phyloP scores from a whole-genome alignment of 2,329 filamentous ascomycete genomes.

The Hypoxylon sp. region DNA sequence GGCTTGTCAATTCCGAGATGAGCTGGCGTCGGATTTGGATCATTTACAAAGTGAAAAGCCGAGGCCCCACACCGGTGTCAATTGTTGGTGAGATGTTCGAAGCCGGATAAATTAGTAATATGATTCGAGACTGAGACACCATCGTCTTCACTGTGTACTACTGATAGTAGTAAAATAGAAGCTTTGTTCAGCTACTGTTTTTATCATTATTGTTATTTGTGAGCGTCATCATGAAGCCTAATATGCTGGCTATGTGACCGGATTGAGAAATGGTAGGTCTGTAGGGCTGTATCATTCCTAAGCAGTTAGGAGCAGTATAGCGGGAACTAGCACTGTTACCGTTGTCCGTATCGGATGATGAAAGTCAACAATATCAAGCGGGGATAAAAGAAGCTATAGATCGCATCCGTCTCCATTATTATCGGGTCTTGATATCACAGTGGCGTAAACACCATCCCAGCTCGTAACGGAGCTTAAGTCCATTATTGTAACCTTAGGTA shows the following conservation, averaged over 20 bases:
- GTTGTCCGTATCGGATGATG: neutral
- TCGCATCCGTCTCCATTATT: neutral
- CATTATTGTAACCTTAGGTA: neutral
- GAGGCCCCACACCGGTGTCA: constrained; percentile 4
- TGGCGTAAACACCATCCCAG: constrained; percentile 13
- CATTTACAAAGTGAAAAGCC: constrained; percentile 6
- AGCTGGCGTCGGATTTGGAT: constrained; percentile 23
- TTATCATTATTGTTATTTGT: neutral
- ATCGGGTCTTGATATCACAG: constrained; percentile 25
- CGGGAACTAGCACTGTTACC: no score
- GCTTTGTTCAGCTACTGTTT: neutral
- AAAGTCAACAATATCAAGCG: neutral
- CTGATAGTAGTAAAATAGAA: neutral
- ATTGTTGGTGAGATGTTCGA: neutral
- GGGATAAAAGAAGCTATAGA: neutral
- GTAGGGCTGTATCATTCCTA: neutral
- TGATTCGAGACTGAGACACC: neutral
- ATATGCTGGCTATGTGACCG: neutral
- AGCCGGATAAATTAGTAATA: neutral
- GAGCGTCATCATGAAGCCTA: neutral
- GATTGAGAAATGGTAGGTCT: neutral
- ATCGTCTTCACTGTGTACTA: neutral
- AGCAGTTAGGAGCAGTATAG: neutral
- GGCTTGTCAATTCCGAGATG: neutral
- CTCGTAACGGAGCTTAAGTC: neutral